Conservation (phyloP, 352 stramenopile species). For the Phytophthora hybrid region DNA sequence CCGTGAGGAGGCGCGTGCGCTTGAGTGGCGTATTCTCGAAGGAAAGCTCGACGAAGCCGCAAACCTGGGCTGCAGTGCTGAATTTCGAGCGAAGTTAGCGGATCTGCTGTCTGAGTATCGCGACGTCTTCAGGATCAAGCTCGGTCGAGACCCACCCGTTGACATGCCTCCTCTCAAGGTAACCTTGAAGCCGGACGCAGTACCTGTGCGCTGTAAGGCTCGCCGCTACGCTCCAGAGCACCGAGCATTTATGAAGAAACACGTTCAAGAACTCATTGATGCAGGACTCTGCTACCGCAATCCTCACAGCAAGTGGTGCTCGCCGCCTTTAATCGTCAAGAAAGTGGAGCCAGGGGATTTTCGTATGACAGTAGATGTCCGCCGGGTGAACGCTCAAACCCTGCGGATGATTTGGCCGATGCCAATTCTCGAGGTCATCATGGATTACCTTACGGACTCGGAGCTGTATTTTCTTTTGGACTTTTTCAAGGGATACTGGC, state of each 20-base stretch:
- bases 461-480: constrained; percentile 14
- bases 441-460: constrained; percentile 2
- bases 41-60: too few relatives aligned
- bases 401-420: constrained; percentile 10
- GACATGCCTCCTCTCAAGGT: constrained; percentile 7
- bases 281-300: too few relatives aligned
- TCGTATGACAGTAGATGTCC: constrained; percentile 11
- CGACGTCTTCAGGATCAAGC: background rate
- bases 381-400: background rate
- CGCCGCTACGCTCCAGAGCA: constrained; percentile 3
- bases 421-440: constrained; percentile 18
- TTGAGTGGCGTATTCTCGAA: too few relatives aligned
- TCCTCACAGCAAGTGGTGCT: too few relatives aligned
- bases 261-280: too few relatives aligned
- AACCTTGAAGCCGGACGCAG: background rate
- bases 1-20: too few relatives aligned
- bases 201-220: background rate
- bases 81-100: too few relatives aligned
- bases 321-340: background rate
- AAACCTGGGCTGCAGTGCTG: too few relatives aligned
- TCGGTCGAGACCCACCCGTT: background rate
- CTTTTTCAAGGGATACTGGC: constrained; percentile 23
- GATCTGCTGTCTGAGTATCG: too few relatives aligned
- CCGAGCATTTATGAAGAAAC: background rate
- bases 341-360: background rate